Conservation (phyloP, 192 early-diverging fungal species). For the Jimgerdemannia flammicorona region DNA sequence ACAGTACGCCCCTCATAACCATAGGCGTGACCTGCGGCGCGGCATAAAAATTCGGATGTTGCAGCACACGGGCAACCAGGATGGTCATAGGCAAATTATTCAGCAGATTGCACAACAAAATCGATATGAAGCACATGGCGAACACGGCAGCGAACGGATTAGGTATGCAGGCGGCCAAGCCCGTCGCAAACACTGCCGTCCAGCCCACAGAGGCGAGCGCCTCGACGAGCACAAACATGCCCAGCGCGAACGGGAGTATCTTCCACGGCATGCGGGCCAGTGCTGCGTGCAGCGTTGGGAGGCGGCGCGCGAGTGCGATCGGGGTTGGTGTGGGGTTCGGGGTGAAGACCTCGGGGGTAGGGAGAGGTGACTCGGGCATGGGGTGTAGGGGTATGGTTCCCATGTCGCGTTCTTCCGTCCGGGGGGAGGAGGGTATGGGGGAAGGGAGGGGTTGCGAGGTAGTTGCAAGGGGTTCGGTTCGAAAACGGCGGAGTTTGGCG, state of each 20-base stretch:
- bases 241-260: slow-evolving; percentile 75
- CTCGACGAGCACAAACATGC: slow-evolving; percentile 87
- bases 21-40: slow-evolving; percentile 30
- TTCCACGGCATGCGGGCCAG: slow-evolving; percentile 68
- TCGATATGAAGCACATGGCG: slow-evolving; percentile 53
- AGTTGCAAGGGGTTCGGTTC: neutral
- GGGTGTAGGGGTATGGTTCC: neutral
- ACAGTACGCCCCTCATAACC: slow-evolving; percentile 53
- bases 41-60: slow-evolving; percentile 55
- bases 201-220: slow-evolving; percentile 63
- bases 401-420: too few species aligned
- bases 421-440: too few species aligned
- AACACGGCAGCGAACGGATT: slow-evolving; percentile 57
- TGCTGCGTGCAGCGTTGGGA: slow-evolving; percentile 51
- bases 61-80: slow-evolving; percentile 68
- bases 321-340: neutral
- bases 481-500: neutral
- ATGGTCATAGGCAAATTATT: slow-evolving; percentile 90
- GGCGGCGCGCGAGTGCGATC: slow-evolving; percentile 6
- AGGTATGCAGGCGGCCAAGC: slow-evolving; percentile 45
- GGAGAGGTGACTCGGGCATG: neutral
- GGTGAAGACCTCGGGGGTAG: neutral
- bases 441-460: too few species aligned
- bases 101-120: slow-evolving; percentile 68
- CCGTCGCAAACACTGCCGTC: slow-evolving; percentile 62